Conservation (phyloP, 2,329 filamentous ascomycete species). For the Monilinia polystroma region DNA sequence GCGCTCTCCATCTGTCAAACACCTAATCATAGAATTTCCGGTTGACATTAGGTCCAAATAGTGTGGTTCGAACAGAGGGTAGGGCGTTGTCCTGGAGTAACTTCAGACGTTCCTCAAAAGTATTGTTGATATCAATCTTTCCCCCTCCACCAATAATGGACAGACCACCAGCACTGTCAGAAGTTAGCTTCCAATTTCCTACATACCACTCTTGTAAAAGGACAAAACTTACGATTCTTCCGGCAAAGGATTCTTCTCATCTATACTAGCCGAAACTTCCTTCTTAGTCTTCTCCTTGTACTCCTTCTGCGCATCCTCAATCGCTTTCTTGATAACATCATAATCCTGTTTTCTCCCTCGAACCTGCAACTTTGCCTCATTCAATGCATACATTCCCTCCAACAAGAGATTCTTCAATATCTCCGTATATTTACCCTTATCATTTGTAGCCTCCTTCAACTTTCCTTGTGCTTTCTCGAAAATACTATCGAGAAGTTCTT, state of each 20-base stretch:
- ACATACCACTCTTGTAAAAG: neutral
- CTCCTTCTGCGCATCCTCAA: constrained; percentile 72
- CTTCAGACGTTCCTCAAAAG: constrained; percentile 85
- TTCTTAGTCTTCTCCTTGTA: constrained; percentile 77
- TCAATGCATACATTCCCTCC: constrained; percentile 85
- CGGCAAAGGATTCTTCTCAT: constrained; percentile 76
- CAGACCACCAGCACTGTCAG: constrained; percentile 74
- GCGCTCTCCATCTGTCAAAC: constrained; percentile 10
- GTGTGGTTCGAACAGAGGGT: constrained; percentile 76
- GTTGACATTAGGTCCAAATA: constrained; percentile 95
- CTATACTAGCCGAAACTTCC: constrained; percentile 67
- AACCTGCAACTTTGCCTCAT: constrained; percentile 74
- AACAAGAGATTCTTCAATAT: constrained; percentile 79
- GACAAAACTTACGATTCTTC: constrained; percentile 73
- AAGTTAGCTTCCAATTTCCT: constrained; percentile 21
- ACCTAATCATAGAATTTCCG: constrained; percentile 88
- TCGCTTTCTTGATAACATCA: constrained; percentile 72
- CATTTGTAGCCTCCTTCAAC: constrained; percentile 64
- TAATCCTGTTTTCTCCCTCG: constrained; percentile 78
- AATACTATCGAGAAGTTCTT: constrained; percentile 86
- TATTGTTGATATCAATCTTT: constrained; percentile 99
- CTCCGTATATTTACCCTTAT: constrained; percentile 71
- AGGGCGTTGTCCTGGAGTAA: constrained; percentile 83
- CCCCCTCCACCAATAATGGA: constrained; percentile 76
- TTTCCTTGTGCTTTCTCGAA: constrained; percentile 78